phyloP scores from a whole-genome alignment of 2,329 filamentous ascomycete genomes.

The Ophiostoma triangulosporum region DNA sequence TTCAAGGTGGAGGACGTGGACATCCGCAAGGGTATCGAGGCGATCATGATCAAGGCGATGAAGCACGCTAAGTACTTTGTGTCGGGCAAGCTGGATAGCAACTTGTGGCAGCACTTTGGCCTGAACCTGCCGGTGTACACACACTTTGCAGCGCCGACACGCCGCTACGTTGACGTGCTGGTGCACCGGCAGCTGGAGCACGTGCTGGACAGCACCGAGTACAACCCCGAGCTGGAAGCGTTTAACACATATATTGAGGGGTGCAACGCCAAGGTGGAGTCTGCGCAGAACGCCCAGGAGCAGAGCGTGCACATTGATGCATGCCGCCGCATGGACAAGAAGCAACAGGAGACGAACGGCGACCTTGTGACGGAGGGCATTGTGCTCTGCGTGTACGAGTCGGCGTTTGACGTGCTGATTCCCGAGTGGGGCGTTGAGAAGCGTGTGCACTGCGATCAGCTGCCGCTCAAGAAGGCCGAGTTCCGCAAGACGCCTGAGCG shows the following conservation, averaged over 20 bases:
- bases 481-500: slow-evolving; percentile 84
- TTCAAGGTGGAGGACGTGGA: slow-evolving; percentile 86
- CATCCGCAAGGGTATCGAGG: slow-evolving; percentile 95
- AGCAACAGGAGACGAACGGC: slow-evolving; percentile 70
- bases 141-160: slow-evolving; percentile 90
- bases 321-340: slow-evolving; percentile 90
- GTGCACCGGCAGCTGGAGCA: slow-evolving; percentile 91
- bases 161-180: slow-evolving; percentile 87
- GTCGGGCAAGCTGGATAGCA: slow-evolving; percentile 61
- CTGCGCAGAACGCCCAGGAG: slow-evolving; percentile 90
- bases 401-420: slow-evolving; percentile 94
- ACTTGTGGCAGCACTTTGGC: slow-evolving; percentile 76
- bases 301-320: slow-evolving; percentile 98
- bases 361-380: slow-evolving; percentile 94
- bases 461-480: slow-evolving; percentile 97
- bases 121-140: slow-evolving; percentile 91
- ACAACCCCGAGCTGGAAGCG: slow-evolving; percentile 75
- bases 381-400: slow-evolving; percentile 94
- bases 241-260: slow-evolving; percentile 86
- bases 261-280: slow-evolving; percentile 99
- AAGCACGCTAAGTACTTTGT: slow-evolving; percentile 92
- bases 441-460: slow-evolving; percentile 95
- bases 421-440: slow-evolving; percentile 99
- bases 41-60: slow-evolving; percentile 87
- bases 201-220: slow-evolving; percentile 69